phyloP scores from a whole-genome alignment of 352 stramenopile species.

The Phytophthora gonapodyides region DNA sequence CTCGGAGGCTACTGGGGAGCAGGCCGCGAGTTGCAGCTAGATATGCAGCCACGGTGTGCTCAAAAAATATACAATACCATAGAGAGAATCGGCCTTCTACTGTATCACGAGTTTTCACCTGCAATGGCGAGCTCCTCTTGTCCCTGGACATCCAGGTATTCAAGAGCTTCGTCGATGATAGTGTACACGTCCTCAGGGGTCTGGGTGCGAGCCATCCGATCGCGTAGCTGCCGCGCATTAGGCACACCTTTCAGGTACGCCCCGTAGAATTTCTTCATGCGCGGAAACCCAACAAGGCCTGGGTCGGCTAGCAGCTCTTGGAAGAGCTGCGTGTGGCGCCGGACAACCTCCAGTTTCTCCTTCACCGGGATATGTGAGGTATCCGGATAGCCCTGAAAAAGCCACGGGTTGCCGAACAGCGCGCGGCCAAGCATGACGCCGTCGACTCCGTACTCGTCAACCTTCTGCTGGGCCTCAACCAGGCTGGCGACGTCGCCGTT shows the following conservation, averaged over 20 bases:
- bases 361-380: constrained; percentile 55
- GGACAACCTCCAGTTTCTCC: constrained; percentile 64
- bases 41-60: background rate
- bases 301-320: constrained; percentile 56
- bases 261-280: constrained; percentile 84
- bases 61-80: constrained; percentile 25
- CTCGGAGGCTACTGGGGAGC: constrained; percentile 1
- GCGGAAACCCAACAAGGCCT: constrained; percentile 57
- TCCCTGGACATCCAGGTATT: constrained; percentile 39
- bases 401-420: constrained; percentile 82
- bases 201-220: constrained; percentile 53
- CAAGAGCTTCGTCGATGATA: constrained; percentile 58
- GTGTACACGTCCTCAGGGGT: constrained; percentile 58
- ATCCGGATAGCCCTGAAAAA: constrained; percentile 70
- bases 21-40: constrained; percentile 25
- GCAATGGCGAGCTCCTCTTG: constrained; percentile 16
- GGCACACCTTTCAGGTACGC: constrained; percentile 78
- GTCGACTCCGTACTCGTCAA: constrained; percentile 70
- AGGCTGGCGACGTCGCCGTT: constrained; percentile 80
- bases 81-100: constrained; percentile 21
- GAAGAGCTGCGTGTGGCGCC: constrained; percentile 72
- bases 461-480: constrained; percentile 66
- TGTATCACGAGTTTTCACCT: constrained; percentile 9
- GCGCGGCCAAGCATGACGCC: constrained; percentile 81
- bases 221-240: constrained; percentile 68